Conservation (phyloP, 1,284 basidiomycete species). For the Malassezia vespertilionis region DNA sequence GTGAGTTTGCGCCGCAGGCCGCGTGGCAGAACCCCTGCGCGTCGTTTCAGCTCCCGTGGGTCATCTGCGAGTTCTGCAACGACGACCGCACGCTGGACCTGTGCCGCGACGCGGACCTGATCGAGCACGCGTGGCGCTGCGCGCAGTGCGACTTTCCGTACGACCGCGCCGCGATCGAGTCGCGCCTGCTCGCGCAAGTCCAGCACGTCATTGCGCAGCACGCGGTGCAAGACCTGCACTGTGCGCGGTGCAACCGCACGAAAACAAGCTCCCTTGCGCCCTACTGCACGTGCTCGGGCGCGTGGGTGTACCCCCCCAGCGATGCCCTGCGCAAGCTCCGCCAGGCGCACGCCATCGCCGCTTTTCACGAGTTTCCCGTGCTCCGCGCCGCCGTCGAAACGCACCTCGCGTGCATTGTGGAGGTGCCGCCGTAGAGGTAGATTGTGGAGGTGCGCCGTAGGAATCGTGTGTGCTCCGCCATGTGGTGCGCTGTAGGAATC, state of each 20-base stretch:
- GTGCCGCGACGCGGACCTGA: constrained; percentile 77
- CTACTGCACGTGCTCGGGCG: constrained; percentile 77
- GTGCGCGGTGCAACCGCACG: constrained; percentile 75
- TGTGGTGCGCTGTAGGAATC: too few relatives aligned
- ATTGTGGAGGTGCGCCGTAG: background rate
- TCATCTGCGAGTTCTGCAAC: constrained; percentile 84
- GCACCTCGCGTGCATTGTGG: constrained; percentile 9
- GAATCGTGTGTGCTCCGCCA: background rate
- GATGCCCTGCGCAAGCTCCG: constrained; percentile 30
- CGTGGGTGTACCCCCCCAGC: constrained; percentile 29
- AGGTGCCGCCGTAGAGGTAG: too few relatives aligned
- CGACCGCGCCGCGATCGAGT: constrained; percentile 73
- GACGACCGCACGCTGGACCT: constrained; percentile 82
- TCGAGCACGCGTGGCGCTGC: constrained; percentile 50
- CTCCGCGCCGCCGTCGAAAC: constrained; percentile 20
- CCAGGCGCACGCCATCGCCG: constrained; percentile 23
- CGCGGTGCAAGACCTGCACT: constrained; percentile 70
- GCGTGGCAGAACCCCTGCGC: constrained; percentile 77
- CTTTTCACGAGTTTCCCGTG: constrained; percentile 26
- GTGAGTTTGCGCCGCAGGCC: constrained; percentile 58
- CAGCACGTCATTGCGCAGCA: constrained; percentile 63
- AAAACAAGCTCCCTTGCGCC: constrained; percentile 73
- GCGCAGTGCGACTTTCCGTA: constrained; percentile 69
- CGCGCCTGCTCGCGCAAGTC: constrained; percentile 68
- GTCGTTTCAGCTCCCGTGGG: constrained; percentile 70